Evolutionary conservation across 1,139 yeast genomes (phyloP), one percentile per base, ranked within the genome.

Genomic region (Magnusiomyces magnusii): DNA sequence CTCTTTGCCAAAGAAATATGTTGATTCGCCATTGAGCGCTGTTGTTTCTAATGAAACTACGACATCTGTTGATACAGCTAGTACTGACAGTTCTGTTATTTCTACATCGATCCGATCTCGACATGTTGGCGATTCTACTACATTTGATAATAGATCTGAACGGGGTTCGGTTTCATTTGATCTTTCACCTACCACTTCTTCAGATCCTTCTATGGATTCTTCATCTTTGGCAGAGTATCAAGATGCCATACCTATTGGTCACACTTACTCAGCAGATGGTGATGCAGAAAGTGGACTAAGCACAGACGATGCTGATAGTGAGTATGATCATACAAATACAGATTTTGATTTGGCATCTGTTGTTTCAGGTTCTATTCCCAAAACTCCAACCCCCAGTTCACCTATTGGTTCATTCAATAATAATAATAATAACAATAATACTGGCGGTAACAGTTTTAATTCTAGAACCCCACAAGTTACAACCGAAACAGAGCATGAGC

Each of bases 401-500:
- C 36, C 36, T 9, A 13, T 13, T 31, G 36, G 10, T 7, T 9
- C n/a, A n/a, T n/a, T n/a, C n/a, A n/a, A n/a, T n/a, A n/a, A n/a
- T n/a, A n/a, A n/a, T n/a, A n/a, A n/a, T n/a, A n/a, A n/a, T n/a
- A n/a, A n/a, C n/a, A n/a, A n/a, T n/a, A n/a, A n/a, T n/a, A n/a
- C n/a, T n/a, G n/a, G n/a, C n/a, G n/a, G n/a, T n/a, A n/a, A n/a
- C n/a, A n/a, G n/a, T n/a, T n/a, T n/a, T n/a, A n/a, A n/a, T n/a
- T n/a, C n/a, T n/a, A n/a, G n/a, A n/a, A n/a, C n/a, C n/a, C n/a
- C n/a, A n/a, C n/a, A n/a, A n/a, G n/a, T n/a, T n/a, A n/a, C n/a
- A n/a, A n/a, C n/a, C n/a, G n/a, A n/a, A 31, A 9, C 13, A 7
- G 36, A 31, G 13, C 36, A 9, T 42, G 82, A 80, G 47, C 77